Conservation (phyloP, 2,329 filamentous ascomycete species). For the Aureobasidium pullulans region DNA sequence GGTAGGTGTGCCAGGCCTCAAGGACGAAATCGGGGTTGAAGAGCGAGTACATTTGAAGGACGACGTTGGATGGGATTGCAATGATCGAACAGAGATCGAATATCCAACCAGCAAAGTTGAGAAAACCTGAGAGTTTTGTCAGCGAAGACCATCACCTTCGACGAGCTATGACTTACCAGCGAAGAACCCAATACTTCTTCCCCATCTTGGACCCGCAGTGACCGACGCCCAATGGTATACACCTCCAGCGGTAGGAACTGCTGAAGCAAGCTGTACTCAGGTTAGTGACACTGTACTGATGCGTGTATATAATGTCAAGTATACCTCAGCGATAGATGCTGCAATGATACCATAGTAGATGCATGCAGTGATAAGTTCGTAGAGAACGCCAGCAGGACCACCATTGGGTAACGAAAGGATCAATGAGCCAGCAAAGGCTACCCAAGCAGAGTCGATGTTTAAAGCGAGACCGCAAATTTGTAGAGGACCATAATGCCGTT, state of each 20-base stretch:
- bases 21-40: slow-evolving; percentile 49
- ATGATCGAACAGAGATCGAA: slow-evolving; percentile 54
- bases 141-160: background rate
- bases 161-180: background rate
- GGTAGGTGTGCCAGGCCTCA: slow-evolving; percentile 52
- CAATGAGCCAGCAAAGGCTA: slow-evolving; percentile 55
- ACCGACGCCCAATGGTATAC: slow-evolving; percentile 32
- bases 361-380: slow-evolving; percentile 30
- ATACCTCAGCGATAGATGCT: slow-evolving; percentile 25
- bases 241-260: slow-evolving; percentile 27
- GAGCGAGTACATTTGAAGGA: slow-evolving; percentile 54
- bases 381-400: slow-evolving; percentile 30
- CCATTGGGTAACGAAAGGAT: slow-evolving; percentile 42
- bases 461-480: slow-evolving; percentile 48
- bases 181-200: slow-evolving; percentile 29
- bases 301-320: background rate
- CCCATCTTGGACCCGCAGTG: slow-evolving; percentile 26
- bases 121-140: slow-evolving; percentile 22
- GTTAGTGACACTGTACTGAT: background rate
- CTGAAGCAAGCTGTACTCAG: slow-evolving; percentile 23
- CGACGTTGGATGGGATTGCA: slow-evolving; percentile 52
- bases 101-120: slow-evolving; percentile 54
- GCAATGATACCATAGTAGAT: slow-evolving; percentile 31
- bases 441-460: slow-evolving; percentile 60
- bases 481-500: slow-evolving; percentile 54